These are phyloP conservation scores for Ogataea paraovalis DNA, from an alignment of 805 yeast species.

Conservation along the genomic window DNA sequence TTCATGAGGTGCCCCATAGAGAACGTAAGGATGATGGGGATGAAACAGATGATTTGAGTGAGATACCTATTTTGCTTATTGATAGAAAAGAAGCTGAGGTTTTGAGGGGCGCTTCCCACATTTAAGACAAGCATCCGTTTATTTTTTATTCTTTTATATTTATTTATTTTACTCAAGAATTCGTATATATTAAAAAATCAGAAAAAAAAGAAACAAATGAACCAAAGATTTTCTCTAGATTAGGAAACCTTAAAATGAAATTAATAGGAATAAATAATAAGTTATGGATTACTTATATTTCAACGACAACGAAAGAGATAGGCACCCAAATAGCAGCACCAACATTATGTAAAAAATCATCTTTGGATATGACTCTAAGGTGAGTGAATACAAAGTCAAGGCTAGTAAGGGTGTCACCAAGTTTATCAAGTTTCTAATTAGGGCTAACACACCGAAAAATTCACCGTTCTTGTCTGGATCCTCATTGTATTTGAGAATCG, in stretches of 20 bases:
- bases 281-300: constrained; percentile 1
- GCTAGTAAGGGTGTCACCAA: constrained; percentile 47
- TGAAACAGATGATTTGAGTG: background rate
- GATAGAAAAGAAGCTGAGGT: constrained; percentile 28
- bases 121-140: background rate
- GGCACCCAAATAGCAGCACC: constrained; percentile 1
- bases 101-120: constrained; percentile 9
- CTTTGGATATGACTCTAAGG: constrained; percentile 37
- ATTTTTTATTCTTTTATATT: background rate
- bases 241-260: too few relatives aligned
- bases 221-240: too few relatives aligned
- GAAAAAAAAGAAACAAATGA: background rate
- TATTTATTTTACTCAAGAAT: background rate
- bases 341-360: constrained; percentile 31
- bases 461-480: constrained; percentile 62
- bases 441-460: constrained; percentile 65
- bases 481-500: constrained; percentile 54
- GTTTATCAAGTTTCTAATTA: constrained; percentile 48
- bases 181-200: too few relatives aligned
- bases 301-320: constrained; percentile 2
- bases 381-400: constrained; percentile 44
- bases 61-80: constrained; percentile 26
- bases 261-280: background rate
- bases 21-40: background rate
- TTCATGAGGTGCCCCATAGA: background rate